Conservation (phyloP, 164 flowering plant species). For the Santalum album region DNA sequence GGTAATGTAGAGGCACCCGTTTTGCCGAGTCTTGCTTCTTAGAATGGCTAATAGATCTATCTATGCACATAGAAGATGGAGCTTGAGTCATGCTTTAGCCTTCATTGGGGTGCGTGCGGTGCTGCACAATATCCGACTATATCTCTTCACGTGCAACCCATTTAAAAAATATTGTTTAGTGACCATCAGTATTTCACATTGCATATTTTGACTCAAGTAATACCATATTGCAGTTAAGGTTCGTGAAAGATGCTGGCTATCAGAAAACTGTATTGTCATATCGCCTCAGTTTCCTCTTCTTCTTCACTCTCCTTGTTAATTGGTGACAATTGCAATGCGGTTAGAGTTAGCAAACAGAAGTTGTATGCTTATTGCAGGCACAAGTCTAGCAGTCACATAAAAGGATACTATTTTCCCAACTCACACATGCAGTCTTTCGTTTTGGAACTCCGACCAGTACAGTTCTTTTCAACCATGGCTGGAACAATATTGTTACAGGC, state of each 20-base stretch:
- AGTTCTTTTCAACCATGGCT: conserved; percentile 13
- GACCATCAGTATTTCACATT: no score
- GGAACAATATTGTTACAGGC: conserved; percentile 71
- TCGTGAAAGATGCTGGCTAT: neutral
- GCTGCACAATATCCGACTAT: no score
- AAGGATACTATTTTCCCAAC: neutral
- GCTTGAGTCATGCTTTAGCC: no score
- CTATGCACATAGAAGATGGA: no score
- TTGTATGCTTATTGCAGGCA: neutral
- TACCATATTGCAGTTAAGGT: no score
- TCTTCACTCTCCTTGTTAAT: neutral
- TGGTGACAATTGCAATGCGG: neutral
- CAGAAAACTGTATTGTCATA: neutral
- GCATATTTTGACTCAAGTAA: no score
- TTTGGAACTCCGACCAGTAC: neutral
- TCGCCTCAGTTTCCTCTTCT: neutral
- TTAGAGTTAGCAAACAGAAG: neutral
- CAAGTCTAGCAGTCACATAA: neutral
- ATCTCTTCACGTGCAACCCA: no score
- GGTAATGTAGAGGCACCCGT: no score
- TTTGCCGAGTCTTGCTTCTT: no score
- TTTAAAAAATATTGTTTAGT: no score
- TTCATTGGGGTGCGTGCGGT: no score
- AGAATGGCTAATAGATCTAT: no score
- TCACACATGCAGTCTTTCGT: neutral